phyloP scores from a whole-genome alignment of 257 asterid species.

The Nicotiana tomentosiformis region DNA sequence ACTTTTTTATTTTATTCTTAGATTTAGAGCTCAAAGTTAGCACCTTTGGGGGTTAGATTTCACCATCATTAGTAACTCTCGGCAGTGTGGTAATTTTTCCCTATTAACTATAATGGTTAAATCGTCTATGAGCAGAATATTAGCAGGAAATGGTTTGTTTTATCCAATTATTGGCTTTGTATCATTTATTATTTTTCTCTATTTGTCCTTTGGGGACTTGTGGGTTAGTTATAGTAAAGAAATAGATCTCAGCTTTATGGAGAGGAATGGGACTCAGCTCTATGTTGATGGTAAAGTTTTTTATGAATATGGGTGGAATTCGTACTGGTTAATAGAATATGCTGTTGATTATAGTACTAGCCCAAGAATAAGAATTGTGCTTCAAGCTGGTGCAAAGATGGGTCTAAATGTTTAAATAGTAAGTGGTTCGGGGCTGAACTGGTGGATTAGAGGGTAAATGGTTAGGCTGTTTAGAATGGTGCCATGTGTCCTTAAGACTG shows the following conservation, averaged over 20 bases:
- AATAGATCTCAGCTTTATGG: slow-evolving; percentile 64
- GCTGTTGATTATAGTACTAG: slow-evolving; percentile 64
- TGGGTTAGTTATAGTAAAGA: slow-evolving; percentile 44
- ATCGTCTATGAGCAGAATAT: slow-evolving; percentile 33
- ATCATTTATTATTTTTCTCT: slow-evolving; percentile 66
- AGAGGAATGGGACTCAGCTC: slow-evolving; percentile 93
- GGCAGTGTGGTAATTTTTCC: not conserved
- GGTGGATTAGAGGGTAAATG: too few relatives aligned
- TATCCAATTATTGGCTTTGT: slow-evolving; percentile 85
- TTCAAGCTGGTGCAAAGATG: slow-evolving; percentile 88
- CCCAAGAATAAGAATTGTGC: slow-evolving; percentile 54
- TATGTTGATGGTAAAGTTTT: slow-evolving; percentile 75
- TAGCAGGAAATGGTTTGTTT: slow-evolving; percentile 67
- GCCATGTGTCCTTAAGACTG: too few relatives aligned
- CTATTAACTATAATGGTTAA: slow-evolving; percentile 23
- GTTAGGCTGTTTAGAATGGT: too few relatives aligned
- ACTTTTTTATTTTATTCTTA: slow-evolving; percentile 11
- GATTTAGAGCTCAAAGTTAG: slow-evolving; percentile 12
- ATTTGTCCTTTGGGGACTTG: slow-evolving; percentile 80
- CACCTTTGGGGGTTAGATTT: not conserved
- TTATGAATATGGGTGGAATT: slow-evolving; percentile 94
- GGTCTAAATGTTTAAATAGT: slow-evolving; percentile 63
- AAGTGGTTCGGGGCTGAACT: too few relatives aligned
- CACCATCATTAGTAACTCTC: not conserved
- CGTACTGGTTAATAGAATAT: slow-evolving; percentile 98